Evolutionary conservation across 306 rosid genomes (phyloP).

Genomic region (barrel medic (Medicago truncatula)): DNA sequence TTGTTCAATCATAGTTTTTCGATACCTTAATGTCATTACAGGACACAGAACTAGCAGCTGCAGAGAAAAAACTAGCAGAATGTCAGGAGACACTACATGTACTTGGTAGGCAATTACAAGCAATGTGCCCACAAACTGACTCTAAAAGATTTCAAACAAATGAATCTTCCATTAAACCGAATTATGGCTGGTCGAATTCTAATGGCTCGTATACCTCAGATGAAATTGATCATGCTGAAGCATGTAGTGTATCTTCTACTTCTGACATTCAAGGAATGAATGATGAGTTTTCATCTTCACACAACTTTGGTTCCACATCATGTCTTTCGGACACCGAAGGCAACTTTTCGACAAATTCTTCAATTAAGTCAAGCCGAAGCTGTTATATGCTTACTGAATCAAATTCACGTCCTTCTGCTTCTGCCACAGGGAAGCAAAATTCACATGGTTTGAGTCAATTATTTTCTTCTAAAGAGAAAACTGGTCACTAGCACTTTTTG

Average conservation of each 20-base stretch:
- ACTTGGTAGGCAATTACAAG: slow-evolving; percentile 83
- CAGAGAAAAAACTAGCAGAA: slow-evolving; percentile 85
- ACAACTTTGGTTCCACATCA: slow-evolving; percentile 47
- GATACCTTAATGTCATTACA: slow-evolving; percentile 50
- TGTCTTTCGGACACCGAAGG: slow-evolving; percentile 66
- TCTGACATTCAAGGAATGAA: slow-evolving; percentile 52
- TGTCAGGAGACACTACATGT: slow-evolving; percentile 85
- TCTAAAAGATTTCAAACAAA: slow-evolving; percentile 61
- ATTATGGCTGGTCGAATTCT: slow-evolving; percentile 54
- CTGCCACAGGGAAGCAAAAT: slow-evolving; percentile 67
- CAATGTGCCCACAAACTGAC: slow-evolving; percentile 74
- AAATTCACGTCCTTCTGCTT: slow-evolving; percentile 52
- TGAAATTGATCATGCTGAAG: slow-evolving; percentile 60
- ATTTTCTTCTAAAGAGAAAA: slow-evolving; percentile 63
- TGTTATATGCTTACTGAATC: slow-evolving; percentile 56
- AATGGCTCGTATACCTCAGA: slow-evolving; percentile 44
- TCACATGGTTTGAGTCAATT: slow-evolving; percentile 60
- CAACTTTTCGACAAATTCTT: slow-evolving; percentile 50
- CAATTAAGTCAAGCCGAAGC: slow-evolving; percentile 45
- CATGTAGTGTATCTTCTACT: slow-evolving; percentile 44
- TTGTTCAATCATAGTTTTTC: neutral
- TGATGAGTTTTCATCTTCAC: slow-evolving; percentile 58
- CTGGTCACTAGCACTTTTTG: slow-evolving; percentile 48
- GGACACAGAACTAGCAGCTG: slow-evolving; percentile 70
- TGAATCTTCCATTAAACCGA: slow-evolving; percentile 54